phyloP scores from a whole-genome alignment of 345 rosid genomes.

The Euphorbia peplus region DNA sequence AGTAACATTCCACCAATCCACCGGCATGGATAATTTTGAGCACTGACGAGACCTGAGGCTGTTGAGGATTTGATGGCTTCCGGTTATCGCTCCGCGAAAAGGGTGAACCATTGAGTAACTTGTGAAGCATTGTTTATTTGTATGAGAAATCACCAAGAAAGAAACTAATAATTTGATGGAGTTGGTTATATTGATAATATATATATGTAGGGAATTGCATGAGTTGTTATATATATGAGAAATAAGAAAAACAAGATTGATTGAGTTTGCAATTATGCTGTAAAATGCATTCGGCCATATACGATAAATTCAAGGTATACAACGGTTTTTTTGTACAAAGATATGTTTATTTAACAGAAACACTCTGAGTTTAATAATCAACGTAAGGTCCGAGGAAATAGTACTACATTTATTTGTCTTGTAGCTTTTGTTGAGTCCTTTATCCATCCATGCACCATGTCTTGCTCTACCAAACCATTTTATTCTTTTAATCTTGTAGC shows the following conservation, averaged over 20 bases:
- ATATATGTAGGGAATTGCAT: no score
- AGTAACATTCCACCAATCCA: constrained; percentile 32
- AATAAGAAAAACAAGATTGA: no score
- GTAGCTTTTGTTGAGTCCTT: background rate
- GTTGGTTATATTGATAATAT: no score
- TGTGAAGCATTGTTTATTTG: constrained; percentile 14
- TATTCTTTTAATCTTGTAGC: no score
- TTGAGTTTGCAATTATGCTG: background rate
- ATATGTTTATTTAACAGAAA: background rate
- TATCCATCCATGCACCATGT: no score
- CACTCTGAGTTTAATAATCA: background rate
- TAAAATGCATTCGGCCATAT: no score
- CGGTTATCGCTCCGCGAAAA: background rate
- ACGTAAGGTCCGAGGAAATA: background rate
- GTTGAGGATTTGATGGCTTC: background rate
- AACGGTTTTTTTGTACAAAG: background rate
- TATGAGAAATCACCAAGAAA: no score
- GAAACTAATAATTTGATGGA: no score
- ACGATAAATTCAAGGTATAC: constrained; percentile 15
- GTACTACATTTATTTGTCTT: background rate
- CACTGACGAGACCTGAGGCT: constrained; percentile 12
- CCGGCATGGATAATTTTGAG: constrained; percentile 41
- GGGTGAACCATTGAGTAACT: constrained; percentile 21
- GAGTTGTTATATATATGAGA: no score
- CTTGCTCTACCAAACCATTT: no score